A percentile compares a stretch with the other conserved stretches of the same genome.
phyloP scores from a whole-genome alignment of 257 asterid genomes.

The Marsdenia floribunda region DNA sequence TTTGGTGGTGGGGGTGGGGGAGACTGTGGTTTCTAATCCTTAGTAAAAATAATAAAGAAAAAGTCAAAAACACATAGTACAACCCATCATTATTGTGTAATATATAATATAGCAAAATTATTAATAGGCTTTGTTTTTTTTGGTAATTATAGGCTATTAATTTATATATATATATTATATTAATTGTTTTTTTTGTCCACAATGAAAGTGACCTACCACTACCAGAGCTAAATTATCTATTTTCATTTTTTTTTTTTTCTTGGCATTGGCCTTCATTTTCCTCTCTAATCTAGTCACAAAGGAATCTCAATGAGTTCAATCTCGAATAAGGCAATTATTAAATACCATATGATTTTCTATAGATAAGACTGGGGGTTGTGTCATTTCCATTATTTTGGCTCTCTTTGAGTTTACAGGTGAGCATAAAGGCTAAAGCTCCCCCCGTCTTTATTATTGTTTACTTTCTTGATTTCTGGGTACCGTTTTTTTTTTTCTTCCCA shows the following conservation, averaged over 20 bases:
- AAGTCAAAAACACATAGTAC: too few species aligned
- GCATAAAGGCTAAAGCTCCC: conserved; percentile 11
- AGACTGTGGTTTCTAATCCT: too few species aligned
- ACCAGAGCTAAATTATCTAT: conserved; percentile 27
- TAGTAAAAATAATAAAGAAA: too few species aligned
- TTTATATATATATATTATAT: too few species aligned
- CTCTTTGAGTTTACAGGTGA: conserved; percentile 23
- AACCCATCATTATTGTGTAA: too few species aligned
- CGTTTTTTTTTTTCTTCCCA: not conserved
- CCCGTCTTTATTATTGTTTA: conserved; percentile 9
- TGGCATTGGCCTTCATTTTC: not conserved
- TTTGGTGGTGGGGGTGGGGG: too few species aligned
- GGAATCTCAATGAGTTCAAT: conserved; percentile 35
- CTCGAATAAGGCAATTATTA: conserved; percentile 17
- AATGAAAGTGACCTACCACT: conserved; percentile 30
- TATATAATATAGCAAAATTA: too few species aligned
- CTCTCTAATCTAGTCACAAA: conserved; percentile 21
- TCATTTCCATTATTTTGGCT: conserved; percentile 19
- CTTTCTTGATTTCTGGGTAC: conserved; percentile 8
- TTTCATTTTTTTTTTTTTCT: not conserved
- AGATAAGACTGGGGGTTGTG: conserved; percentile 31
- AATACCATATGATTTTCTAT: conserved; percentile 1
- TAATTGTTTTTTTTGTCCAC: not conserved
- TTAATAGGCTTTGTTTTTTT: too few species aligned
- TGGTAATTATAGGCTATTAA: too few species aligned